These are phyloP conservation scores for Globisporangium alternatum DNA, from an alignment of 352 stramenopile genomes.

Conservation along the genomic window DNA sequence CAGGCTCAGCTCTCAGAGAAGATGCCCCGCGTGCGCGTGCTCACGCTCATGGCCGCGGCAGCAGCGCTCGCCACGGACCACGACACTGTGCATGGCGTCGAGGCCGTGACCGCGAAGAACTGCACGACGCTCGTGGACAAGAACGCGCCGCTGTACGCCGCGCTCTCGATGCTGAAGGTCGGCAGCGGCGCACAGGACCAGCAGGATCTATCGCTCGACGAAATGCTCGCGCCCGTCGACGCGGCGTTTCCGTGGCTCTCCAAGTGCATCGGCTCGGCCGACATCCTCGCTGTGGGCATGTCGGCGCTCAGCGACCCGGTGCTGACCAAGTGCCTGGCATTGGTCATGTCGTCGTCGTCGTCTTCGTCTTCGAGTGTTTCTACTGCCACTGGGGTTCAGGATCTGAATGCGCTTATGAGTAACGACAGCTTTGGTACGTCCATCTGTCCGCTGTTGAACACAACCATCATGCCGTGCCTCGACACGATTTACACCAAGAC, in stretches of 20 bases:
- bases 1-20: neutral
- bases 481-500: conserved; percentile 27
- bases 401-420: neutral
- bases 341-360: conserved; percentile 10
- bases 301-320: conserved; percentile 21
- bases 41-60: neutral
- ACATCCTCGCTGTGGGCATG: conserved; percentile 27
- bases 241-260: conserved; percentile 34
- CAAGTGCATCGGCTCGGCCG: conserved; percentile 28
- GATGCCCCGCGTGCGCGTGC: neutral
- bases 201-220: conserved; percentile 23
- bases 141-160: conserved; percentile 17
- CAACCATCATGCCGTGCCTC: conserved; percentile 33
- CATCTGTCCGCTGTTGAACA: conserved; percentile 32
- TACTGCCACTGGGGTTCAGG: neutral
- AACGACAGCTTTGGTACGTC: conserved; percentile 17
- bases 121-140: conserved; percentile 21
- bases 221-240: conserved; percentile 32
- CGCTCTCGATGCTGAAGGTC: conserved; percentile 24
- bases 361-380: neutral
- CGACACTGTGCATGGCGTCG: neutral
- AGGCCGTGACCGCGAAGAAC: neutral
- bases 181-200: conserved; percentile 15
- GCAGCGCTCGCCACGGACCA: neutral
- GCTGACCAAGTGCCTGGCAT: conserved; percentile 25